Evolutionary conservation across 2,329 filamentous ascomycete genomes (phyloP), one percentile per base, ranked within the genome.

Genomic region (Penicillium sclerotigenum): DNA sequence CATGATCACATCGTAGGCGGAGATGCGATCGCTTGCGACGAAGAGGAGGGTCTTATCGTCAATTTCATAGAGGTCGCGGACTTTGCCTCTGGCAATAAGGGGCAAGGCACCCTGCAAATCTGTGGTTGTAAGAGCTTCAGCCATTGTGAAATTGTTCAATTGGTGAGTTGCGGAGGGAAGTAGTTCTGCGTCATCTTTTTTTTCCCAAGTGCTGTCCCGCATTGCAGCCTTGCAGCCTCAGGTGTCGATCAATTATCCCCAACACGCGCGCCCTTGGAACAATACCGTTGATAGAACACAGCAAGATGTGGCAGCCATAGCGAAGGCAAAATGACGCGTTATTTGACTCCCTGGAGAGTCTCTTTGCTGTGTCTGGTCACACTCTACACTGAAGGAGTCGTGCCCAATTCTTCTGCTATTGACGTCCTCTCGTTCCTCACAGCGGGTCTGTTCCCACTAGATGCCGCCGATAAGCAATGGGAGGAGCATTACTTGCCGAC

Each of bases 1-100:
- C 81, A 96, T 86, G 65, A 96, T 85, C 65, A 95, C 91, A 81
- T 97, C 93, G 80, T 93, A 97, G 54, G 94, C 94, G 24, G 91
- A 96, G 73, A 97, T 94, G 64, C 94, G 88, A 77, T 97, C 92
- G 14, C 90, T 89, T 24, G 90, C 88, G 53, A 92, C 86, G 71
- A 96, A 93, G 54, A 96, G 86, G 5, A 96, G 83, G 2, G 84
- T 88, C 54, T 83, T 76, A 38, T 84, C 78, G 70, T 90, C 84
- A 52, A 95, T 78, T 59, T 83, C 80, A 73, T 90, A 96, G 36
- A 95, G 82, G 69, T 95, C 89, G 68, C 90, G 85, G 26, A 95
- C 91, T 77, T 95, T 95, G 61, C 85, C 85, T 37, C 81, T 80
- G 8, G 83, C 82, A 45, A 87, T 71, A 50, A 81, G 71, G 29